Evolutionary conservation across 345 rosid genomes (phyloP).

Genomic region (Euphorbia peplus): DNA sequence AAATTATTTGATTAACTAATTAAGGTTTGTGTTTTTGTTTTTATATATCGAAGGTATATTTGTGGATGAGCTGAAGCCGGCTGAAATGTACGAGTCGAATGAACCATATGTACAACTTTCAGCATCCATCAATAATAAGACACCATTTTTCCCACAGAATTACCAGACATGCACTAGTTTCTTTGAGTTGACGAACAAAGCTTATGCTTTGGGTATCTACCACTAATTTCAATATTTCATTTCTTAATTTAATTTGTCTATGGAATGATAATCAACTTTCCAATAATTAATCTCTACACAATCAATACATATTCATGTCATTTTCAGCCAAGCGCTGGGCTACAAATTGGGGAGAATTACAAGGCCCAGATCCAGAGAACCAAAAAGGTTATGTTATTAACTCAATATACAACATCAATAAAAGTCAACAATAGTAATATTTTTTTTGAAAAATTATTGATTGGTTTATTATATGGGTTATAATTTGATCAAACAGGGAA

Average conservation of each 20-base stretch:
- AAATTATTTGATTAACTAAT: too few species aligned
- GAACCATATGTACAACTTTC: too few species aligned
- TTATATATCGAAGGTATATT: slow-evolving; percentile 30
- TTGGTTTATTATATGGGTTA: too few species aligned
- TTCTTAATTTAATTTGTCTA: too few species aligned
- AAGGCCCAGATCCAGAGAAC: slow-evolving; percentile 4
- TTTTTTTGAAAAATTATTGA: too few species aligned
- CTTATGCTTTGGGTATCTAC: slow-evolving; percentile 19
- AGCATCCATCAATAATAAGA: neutral
- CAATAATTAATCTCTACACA: too few species aligned
- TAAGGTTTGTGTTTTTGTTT: neutral
- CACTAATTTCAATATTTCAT: neutral
- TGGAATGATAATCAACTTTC: too few species aligned
- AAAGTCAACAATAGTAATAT: too few species aligned
- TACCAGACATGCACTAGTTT: slow-evolving; percentile 31
- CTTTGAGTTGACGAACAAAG: slow-evolving; percentile 5
- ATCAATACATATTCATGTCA: neutral
- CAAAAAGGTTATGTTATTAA: too few species aligned
- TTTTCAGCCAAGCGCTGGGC: neutral
- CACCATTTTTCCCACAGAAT: slow-evolving; percentile 26
- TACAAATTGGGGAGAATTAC: neutral
- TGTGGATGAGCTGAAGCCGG: slow-evolving; percentile 34
- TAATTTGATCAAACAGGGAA: too few species aligned
- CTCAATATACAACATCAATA: too few species aligned
- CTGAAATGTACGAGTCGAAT: neutral